These are phyloP conservation scores for Marvania coccoides DNA, from an alignment of 139 green algal genomes.

Conservation along the genomic window DNA sequence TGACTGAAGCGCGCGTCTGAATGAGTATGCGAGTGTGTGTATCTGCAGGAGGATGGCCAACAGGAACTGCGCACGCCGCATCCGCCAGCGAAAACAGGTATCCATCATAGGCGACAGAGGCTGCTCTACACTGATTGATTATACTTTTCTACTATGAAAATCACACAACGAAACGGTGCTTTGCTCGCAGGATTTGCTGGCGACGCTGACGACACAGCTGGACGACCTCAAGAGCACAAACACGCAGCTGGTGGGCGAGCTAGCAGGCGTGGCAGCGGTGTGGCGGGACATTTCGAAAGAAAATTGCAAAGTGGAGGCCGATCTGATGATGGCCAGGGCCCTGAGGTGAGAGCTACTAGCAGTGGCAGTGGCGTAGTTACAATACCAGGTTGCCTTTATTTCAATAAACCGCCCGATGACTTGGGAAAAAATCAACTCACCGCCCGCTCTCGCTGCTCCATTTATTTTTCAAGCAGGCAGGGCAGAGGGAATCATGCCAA, in stretches of 20 bases:
- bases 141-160: neutral
- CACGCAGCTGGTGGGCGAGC: neutral
- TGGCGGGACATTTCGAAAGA: neutral
- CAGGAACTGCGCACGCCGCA: constrained; percentile 16
- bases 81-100: constrained; percentile 18
- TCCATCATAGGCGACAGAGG: neutral
- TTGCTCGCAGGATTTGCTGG: constrained; percentile 6
- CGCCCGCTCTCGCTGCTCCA: too few relatives aligned
- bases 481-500: too few relatives aligned
- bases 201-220: neutral
- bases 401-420: too few relatives aligned
- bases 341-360: neutral
- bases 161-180: neutral
- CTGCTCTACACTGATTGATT: neutral
- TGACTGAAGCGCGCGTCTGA: too few relatives aligned
- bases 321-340: neutral
- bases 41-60: constrained; percentile 14
- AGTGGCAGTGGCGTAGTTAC: too few relatives aligned
- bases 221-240: constrained; percentile 4
- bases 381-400: too few relatives aligned
- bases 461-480: too few relatives aligned
- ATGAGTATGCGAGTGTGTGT: too few relatives aligned
- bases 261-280: neutral
- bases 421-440: too few relatives aligned
- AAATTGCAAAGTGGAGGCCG: neutral